Percentiles rank a stretch among this genome's conserved stretches.
These are phyloP conservation scores for Penicillium sp. DNA, from an alignment of 2,329 filamentous ascomycete genomes.

Conservation along the genomic window DNA sequence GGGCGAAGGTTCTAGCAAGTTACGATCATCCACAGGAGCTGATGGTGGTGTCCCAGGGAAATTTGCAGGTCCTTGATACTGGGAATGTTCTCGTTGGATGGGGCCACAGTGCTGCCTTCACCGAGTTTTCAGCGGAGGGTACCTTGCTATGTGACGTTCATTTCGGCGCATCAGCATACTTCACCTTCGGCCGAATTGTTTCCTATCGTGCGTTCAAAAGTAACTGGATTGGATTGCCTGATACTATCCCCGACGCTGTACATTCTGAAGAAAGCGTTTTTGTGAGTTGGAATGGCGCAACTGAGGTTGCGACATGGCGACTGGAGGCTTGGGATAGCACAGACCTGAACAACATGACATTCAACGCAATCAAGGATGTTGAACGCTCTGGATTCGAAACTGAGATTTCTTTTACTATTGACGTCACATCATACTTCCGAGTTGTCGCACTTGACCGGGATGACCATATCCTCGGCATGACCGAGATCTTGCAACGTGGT, in stretches of 20 bases:
- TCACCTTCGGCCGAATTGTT: constrained; percentile 53
- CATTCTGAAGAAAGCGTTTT: constrained; percentile 22
- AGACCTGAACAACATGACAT: constrained; percentile 19
- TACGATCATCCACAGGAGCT: constrained; percentile 25
- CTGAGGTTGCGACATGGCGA: constrained; percentile 36
- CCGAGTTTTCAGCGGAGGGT: constrained; percentile 46
- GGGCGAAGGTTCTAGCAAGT: constrained; percentile 14
- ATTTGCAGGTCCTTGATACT: constrained; percentile 25
- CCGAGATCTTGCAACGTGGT: constrained; percentile 18
- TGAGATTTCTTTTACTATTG: constrained; percentile 11
- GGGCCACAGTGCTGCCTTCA: constrained; percentile 56
- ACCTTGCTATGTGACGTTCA: constrained; percentile 30
- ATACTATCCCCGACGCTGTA: constrained; percentile 36
- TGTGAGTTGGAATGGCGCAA: constrained; percentile 45
- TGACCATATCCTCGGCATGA: constrained; percentile 26
- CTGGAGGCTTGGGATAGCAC: constrained; percentile 26
- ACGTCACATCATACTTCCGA: constrained; percentile 22
- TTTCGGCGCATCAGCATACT: constrained; percentile 51
- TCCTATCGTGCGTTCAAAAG: constrained; percentile 61
- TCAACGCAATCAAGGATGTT: constrained; percentile 15
- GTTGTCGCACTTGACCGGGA: constrained; percentile 24
- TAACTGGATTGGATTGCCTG: constrained; percentile 57
- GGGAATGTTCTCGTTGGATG: constrained; percentile 56
- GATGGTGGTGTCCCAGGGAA: constrained; percentile 26
- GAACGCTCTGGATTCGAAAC: constrained; percentile 30